phyloP scores from a whole-genome alignment of 169 alveolate species.

The Theileria equi region DNA sequence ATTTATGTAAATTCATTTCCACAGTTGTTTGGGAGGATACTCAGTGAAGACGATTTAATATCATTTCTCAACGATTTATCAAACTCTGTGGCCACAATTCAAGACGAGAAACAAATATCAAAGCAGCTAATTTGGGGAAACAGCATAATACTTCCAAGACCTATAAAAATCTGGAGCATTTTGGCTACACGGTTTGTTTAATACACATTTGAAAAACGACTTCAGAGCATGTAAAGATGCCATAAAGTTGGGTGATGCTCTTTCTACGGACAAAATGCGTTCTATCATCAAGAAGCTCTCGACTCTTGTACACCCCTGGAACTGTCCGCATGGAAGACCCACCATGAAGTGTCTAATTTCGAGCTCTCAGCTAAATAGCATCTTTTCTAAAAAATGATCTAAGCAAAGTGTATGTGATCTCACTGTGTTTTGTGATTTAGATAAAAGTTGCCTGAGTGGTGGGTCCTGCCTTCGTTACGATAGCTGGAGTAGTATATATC shows the following conservation, averaged over 20 bases:
- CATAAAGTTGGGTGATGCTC: slow-evolving; percentile 93
- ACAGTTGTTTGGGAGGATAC: slow-evolving; percentile 39
- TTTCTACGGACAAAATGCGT: slow-evolving; percentile 84
- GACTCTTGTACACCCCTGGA: slow-evolving; percentile 95
- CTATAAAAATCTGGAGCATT: slow-evolving; percentile 78
- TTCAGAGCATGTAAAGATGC: slow-evolving; percentile 95
- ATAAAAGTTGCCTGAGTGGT: too few species aligned
- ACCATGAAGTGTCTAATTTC: slow-evolving; percentile 84
- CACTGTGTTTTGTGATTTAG: too few species aligned
- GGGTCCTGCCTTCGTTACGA: too few species aligned
- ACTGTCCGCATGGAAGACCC: slow-evolving; percentile 99
- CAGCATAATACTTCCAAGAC: slow-evolving; percentile 71
- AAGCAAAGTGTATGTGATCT: too few species aligned
- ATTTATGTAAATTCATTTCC: slow-evolving; percentile 54
- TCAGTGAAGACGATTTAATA: slow-evolving; percentile 60
- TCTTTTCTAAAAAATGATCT: slow-evolving; percentile 5
- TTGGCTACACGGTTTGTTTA: slow-evolving; percentile 82
- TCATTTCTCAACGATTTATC: slow-evolving; percentile 58
- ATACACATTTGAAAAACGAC: slow-evolving; percentile 19
- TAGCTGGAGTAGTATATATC: neutral
- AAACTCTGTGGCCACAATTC: neutral
- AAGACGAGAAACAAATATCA: neutral
- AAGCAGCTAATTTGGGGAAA: slow-evolving; percentile 38
- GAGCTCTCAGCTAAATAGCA: slow-evolving; percentile 25
- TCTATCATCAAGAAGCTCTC: slow-evolving; percentile 82